Evolutionary conservation across 768 basidiomycete species (phyloP).

Genomic region (Leccinum boreale): DNA sequence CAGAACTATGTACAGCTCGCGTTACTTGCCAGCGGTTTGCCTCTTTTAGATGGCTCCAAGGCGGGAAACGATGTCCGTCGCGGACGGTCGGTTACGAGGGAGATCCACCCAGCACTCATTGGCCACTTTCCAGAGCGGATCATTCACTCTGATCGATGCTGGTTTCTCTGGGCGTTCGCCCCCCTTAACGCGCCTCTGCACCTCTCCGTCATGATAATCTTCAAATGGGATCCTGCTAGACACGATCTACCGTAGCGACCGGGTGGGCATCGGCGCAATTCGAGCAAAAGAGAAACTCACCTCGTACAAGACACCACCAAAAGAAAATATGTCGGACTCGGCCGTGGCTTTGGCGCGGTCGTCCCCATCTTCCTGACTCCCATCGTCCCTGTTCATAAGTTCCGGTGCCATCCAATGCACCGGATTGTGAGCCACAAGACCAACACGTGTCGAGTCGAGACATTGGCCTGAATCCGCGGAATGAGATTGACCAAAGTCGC

Average conservation of each 20-base stretch:
- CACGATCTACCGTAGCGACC: constrained; percentile 13
- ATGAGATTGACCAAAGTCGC: constrained; percentile 28
- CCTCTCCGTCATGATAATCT: background rate
- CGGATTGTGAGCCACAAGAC: constrained; percentile 6
- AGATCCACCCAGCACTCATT: constrained; percentile 6
- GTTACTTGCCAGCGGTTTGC: background rate
- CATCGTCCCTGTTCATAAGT: constrained; percentile 1
- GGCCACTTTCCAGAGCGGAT: constrained; percentile 15
- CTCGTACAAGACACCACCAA: constrained; percentile 32
- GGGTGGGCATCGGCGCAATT: background rate
- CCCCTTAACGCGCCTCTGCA: background rate
- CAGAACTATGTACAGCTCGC: background rate
- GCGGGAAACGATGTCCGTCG: background rate
- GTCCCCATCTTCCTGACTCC: background rate
- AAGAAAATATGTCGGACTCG: constrained; percentile 24
- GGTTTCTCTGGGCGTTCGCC: constrained; percentile 9
- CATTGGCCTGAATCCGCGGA: constrained; percentile 21
- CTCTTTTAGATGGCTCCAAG: background rate
- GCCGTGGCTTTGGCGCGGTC: constrained; percentile 7
- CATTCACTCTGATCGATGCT: background rate
- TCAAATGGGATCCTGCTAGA: constrained; percentile 17
- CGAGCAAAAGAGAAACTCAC: constrained; percentile 6
- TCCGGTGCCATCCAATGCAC: constrained; percentile 30
- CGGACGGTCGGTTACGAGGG: constrained; percentile 14
- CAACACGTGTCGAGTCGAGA: constrained; percentile 24